These are phyloP conservation scores for Gracilaria caudata DNA, from an alignment of 23 red algal genomes.

Conservation along the genomic window DNA sequence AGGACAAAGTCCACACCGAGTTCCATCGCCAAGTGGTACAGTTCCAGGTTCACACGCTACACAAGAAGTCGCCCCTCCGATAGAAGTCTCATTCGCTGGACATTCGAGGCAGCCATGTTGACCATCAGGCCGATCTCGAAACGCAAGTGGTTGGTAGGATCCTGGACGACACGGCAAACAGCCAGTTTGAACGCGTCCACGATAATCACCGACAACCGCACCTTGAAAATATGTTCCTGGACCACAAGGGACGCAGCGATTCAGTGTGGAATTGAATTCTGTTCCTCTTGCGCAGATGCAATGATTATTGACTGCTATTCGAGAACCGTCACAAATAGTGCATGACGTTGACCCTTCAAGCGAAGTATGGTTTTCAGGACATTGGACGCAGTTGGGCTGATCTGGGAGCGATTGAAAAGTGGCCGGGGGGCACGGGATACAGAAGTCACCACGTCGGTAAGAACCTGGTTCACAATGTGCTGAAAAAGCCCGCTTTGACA, in stretches of 20 bases:
- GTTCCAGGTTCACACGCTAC: constrained; percentile 8
- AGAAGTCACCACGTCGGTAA: background rate
- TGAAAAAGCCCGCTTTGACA: background rate
- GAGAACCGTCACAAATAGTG: background rate
- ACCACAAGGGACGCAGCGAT: background rate
- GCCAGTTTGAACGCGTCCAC: constrained; percentile 1
- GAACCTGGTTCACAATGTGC: background rate
- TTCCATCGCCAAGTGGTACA: background rate
- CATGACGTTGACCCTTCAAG: background rate
- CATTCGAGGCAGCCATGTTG: background rate
- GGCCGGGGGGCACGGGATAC: constrained; percentile 6
- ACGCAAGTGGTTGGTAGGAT: background rate
- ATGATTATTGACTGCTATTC: constrained; percentile 1
- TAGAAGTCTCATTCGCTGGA: constrained; percentile 10
- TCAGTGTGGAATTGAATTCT: background rate
- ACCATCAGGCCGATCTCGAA: background rate
- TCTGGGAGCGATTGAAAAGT: constrained; percentile 14
- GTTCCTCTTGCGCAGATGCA: background rate
- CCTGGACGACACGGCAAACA: background rate
- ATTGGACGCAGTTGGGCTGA: constrained; percentile 8
- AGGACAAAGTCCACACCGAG: constrained; percentile 6
- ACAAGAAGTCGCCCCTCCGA: background rate
- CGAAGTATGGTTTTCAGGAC: constrained; percentile 4
- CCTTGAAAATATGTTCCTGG: background rate
- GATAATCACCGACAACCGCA: constrained; percentile 12